phyloP scores from a whole-genome alignment of 768 basidiomycete genomes.

The Botryobasidium botryosum region DNA sequence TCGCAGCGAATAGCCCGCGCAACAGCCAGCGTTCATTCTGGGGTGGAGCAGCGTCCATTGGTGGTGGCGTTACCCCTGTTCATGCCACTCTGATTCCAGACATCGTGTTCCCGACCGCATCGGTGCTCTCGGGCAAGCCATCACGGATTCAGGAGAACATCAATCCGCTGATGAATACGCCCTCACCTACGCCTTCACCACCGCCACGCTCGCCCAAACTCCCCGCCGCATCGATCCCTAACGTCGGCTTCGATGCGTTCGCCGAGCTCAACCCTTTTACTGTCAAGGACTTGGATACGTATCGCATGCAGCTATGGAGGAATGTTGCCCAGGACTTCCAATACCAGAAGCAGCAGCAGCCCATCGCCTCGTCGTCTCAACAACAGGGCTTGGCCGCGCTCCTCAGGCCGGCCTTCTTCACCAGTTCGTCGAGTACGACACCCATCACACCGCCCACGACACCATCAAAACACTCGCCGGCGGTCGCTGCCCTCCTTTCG shows the following conservation, averaged over 20 bases:
- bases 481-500: constrained; percentile 22
- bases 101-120: constrained; percentile 23
- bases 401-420: constrained; percentile 15
- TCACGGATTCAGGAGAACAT: constrained; percentile 48
- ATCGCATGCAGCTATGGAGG: constrained; percentile 84
- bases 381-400: constrained; percentile 14
- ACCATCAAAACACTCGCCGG: constrained; percentile 4
- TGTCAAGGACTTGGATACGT: constrained; percentile 72
- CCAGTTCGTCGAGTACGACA: constrained; percentile 3
- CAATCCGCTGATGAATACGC: constrained; percentile 49
- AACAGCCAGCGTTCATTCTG: constrained; percentile 52
- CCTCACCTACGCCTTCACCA: constrained; percentile 1
- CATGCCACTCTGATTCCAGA: constrained; percentile 75
- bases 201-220: constrained; percentile 6
- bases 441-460: constrained; percentile 18
- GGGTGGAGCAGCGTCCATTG: constrained; percentile 52
- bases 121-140: background rate
- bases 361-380: constrained; percentile 16
- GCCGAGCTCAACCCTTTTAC: constrained; percentile 70
- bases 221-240: constrained; percentile 3
- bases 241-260: constrained; percentile 51
- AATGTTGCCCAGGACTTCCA: constrained; percentile 64
- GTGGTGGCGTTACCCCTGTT: constrained; percentile 59
- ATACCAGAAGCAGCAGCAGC: constrained; percentile 10
- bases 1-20: constrained; percentile 36